phyloP scores from a whole-genome alignment of 179 eudicot genomes.

The Nepenthes alata region DNA sequence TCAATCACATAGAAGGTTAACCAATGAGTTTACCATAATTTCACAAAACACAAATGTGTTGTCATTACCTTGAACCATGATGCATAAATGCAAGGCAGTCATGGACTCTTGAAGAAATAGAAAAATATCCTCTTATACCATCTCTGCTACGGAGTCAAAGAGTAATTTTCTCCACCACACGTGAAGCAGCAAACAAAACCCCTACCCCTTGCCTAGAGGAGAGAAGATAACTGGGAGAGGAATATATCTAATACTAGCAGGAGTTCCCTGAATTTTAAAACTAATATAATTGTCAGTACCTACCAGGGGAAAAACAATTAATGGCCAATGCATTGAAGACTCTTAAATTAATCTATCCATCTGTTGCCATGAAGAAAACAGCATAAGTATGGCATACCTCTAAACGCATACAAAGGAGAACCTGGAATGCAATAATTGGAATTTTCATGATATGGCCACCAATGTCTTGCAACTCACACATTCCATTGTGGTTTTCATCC shows the following conservation, averaged over 20 bases:
- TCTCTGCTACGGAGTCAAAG: constrained; percentile 43
- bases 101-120: constrained; percentile 42
- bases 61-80: constrained; percentile 73
- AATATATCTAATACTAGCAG: constrained; percentile 52
- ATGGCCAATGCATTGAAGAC: not conserved
- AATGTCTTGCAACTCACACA: constrained; percentile 65
- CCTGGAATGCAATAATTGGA: constrained; percentile 64
- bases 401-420: constrained; percentile 83
- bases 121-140: constrained; percentile 44
- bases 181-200: constrained; percentile 52
- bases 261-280: constrained; percentile 61
- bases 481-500: constrained; percentile 37
- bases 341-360: too few relatives aligned
- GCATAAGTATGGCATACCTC: constrained; percentile 39
- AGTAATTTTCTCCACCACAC: constrained; percentile 59
- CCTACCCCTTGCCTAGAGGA: constrained; percentile 81
- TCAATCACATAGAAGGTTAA: not conserved
- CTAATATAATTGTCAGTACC: constrained; percentile 5
- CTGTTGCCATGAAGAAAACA: too few relatives aligned
- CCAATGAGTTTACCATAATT: not conserved
- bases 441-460: constrained; percentile 92
- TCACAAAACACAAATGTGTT: not conserved
- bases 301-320: not conserved
- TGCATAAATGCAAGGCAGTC: constrained; percentile 78
- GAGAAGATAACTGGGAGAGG: constrained; percentile 65